Evolutionary conservation across 306 rosid species (phyloP).

Genomic region (Quillaja saponaria): DNA sequence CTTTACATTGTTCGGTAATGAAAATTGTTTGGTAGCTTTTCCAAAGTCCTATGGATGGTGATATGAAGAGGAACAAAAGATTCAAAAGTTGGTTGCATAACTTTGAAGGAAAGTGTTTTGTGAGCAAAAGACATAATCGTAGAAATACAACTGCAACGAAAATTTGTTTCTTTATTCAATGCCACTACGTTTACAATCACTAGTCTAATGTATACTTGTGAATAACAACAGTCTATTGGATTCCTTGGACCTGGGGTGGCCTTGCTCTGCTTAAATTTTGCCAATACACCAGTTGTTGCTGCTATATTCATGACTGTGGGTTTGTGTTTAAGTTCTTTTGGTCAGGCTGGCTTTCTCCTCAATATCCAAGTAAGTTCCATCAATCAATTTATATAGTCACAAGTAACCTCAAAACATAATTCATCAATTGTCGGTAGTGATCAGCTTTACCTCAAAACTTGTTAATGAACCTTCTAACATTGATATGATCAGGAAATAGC

Average conservation of each 20-base stretch:
- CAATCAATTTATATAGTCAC: neutral
- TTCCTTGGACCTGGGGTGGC: constrained; percentile 82
- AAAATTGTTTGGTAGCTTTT: too few species aligned
- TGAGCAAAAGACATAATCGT: too few species aligned
- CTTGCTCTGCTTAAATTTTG: constrained; percentile 75
- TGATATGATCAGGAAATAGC: constrained; percentile 76
- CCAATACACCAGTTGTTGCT: constrained; percentile 62
- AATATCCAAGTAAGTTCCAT: constrained; percentile 74
- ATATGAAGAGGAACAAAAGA: too few species aligned
- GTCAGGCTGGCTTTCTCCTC: constrained; percentile 93
- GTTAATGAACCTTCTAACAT: constrained; percentile 2
- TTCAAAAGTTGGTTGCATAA: too few species aligned
- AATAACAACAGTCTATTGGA: constrained; percentile 67
- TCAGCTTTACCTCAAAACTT: neutral
- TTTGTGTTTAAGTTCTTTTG: constrained; percentile 90
- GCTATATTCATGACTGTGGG: constrained; percentile 67
- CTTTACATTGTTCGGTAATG: too few species aligned
- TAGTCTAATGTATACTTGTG: too few species aligned
- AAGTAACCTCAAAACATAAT: too few species aligned
- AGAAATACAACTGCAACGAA: neutral
- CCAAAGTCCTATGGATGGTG: too few species aligned
- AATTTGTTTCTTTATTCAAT: constrained; percentile 31
- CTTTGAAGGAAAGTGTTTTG: too few species aligned
- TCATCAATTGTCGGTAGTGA: too few species aligned
- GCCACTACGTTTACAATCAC: too few species aligned